phyloP scores from a whole-genome alignment of 257 asterid genomes.

The Nicotiana undulata region DNA sequence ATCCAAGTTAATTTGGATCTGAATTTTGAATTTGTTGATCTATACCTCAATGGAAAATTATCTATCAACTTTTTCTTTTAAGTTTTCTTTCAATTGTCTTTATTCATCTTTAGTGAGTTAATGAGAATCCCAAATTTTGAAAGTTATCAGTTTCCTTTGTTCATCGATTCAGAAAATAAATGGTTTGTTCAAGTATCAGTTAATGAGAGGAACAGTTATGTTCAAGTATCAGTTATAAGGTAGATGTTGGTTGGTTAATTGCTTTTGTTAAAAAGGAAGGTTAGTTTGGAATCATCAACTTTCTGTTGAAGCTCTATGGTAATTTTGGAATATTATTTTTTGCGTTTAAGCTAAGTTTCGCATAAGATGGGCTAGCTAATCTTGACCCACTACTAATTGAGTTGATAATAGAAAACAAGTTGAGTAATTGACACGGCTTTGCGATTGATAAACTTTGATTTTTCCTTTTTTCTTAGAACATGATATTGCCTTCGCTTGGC shows the following conservation, averaged over 20 bases:
- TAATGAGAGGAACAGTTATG: too few relatives aligned
- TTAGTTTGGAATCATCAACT: neutral
- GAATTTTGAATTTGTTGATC: neutral
- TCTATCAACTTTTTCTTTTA: too few relatives aligned
- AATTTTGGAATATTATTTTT: neutral
- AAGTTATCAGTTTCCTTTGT: neutral
- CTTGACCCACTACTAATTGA: too few relatives aligned
- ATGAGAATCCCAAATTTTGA: neutral
- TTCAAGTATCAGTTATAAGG: too few relatives aligned
- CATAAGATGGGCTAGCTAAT: neutral
- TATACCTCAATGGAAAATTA: too few relatives aligned
- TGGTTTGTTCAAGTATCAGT: too few relatives aligned
- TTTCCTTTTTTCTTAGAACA: neutral
- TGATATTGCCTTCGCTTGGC: too few relatives aligned
- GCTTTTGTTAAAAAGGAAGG: neutral
- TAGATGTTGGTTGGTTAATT: too few relatives aligned
- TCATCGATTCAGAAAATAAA: too few relatives aligned
- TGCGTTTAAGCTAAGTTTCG: neutral
- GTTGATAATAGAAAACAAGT: neutral
- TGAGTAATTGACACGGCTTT: slow-evolving; percentile 36
- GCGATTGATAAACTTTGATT: slow-evolving; percentile 25
- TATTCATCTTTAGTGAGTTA: neutral
- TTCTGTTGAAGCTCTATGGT: neutral
- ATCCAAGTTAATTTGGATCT: slow-evolving; percentile 9
- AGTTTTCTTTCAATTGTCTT: too few relatives aligned